phyloP scores from a whole-genome alignment of 306 rosid species.

The Begonia loranthoides region DNA sequence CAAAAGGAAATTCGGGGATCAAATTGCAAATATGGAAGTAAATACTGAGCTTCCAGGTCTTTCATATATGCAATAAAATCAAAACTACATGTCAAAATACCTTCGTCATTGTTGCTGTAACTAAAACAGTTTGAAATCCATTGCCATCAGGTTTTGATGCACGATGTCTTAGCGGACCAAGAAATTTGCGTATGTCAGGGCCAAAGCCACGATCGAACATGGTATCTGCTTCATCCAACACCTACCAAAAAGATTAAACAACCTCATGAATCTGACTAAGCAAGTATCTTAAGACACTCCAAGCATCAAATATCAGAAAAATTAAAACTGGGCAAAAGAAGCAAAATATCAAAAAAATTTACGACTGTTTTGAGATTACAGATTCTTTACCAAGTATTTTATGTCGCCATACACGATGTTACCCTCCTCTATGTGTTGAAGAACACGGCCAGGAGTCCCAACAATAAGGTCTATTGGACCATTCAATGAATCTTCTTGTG shows the following conservation, averaged over 20 bases:
- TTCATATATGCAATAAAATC: constrained; percentile 6
- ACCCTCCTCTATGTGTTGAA: constrained; percentile 93
- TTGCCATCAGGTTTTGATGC: constrained; percentile 47
- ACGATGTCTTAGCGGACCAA: constrained; percentile 62
- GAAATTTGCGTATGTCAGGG: constrained; percentile 85
- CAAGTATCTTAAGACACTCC: background rate
- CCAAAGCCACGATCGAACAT: constrained; percentile 99
- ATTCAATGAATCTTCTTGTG: constrained; percentile 81
- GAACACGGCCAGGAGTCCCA: constrained; percentile 91
- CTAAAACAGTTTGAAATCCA: constrained; percentile 84
- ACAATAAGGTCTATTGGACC: constrained; percentile 82
- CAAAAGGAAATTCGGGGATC: too few relatives aligned
- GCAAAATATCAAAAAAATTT: background rate
- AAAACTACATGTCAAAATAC: constrained; percentile 23
- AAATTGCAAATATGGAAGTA: background rate
- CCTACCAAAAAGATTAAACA: constrained; percentile 31
- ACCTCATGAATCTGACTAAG: constrained; percentile 7
- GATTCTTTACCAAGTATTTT: constrained; percentile 58
- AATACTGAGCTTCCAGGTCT: background rate
- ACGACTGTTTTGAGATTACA: background rate
- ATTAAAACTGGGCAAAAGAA: too few relatives aligned
- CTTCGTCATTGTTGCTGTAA: constrained; percentile 91
- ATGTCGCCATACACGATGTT: constrained; percentile 87
- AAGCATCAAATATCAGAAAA: background rate
- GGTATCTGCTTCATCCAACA: constrained; percentile 94